Evolutionary conservation across 257 asterid genomes (phyloP), one percentile per base, ranked within the genome.

Genomic region (Capsicum baccatum): DNA sequence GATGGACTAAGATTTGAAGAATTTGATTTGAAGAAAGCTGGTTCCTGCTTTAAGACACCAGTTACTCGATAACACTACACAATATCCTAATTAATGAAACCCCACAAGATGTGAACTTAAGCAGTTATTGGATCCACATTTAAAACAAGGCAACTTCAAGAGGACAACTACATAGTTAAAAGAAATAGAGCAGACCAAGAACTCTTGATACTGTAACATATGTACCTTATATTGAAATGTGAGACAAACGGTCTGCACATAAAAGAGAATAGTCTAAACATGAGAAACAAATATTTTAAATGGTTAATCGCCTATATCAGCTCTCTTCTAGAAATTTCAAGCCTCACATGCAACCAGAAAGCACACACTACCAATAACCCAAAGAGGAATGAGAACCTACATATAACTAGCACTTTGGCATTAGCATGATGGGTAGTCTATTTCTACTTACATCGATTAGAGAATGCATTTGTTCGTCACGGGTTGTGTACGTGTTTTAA

Each of bases 251-350:
- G 70, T 11, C 70, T 64, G 12, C 71, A 33, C 44, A 64, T 64
- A 64, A 64, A 64, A 26, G 71, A 33, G 71, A 64, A 33, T 3
- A 26, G 71, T 64, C 44, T 64, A 64, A 64, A 64, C 71, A 64
- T 64, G 71, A 64, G 44, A 2, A 26, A 64, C n/a, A 64, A 11
- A 64, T 14, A 64, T 35, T 26, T 64, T 66, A n/a, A 66, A 66
- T 35, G 33, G 26, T 64, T 11, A 64, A 64, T 66, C 47, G 35
- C 2, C 9, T 33, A 26, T 26, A 26, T 66, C 73, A 66, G 6
- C 73, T 6, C 6, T 66, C 48, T 33, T n/a, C 48, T 35, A 33
- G 47, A 66, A 33, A 35, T 10, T 64, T 2, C 6, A 33, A 35
- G 11, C 5, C 9, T 35, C 17, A 66, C 73, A 66, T 12, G 73